Evolutionary conservation across 2,329 filamentous ascomycete genomes (phyloP).

Genomic region (Microdochium paspali): DNA sequence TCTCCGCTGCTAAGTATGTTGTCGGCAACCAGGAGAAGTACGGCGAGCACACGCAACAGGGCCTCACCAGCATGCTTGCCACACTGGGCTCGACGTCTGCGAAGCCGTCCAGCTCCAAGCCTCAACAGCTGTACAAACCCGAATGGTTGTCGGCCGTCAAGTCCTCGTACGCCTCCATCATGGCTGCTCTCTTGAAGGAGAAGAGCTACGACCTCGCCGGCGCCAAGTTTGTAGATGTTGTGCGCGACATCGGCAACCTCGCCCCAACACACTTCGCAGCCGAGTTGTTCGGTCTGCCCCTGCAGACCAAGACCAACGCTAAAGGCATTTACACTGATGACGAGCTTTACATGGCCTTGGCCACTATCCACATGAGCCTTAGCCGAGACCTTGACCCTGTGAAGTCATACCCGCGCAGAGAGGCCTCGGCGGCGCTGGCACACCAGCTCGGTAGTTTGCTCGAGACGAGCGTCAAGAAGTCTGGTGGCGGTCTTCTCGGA

Average conservation of each 20-base stretch:
- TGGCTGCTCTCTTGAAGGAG: slow-evolving; percentile 48
- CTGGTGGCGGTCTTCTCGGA: slow-evolving; percentile 46
- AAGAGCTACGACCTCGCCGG: slow-evolving; percentile 55
- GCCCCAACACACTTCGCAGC: slow-evolving; percentile 56
- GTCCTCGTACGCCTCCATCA: slow-evolving; percentile 56
- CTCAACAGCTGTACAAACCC: slow-evolving; percentile 48
- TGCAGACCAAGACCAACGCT: slow-evolving; percentile 53
- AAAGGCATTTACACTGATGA: slow-evolving; percentile 47
- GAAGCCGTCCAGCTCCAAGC: slow-evolving; percentile 36
- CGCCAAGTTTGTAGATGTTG: slow-evolving; percentile 59
- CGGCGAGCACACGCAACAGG: slow-evolving; percentile 55
- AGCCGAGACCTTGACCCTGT: slow-evolving; percentile 58
- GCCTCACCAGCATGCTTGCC: slow-evolving; percentile 54
- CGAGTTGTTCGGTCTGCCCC: slow-evolving; percentile 53
- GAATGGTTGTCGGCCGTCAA: slow-evolving; percentile 55
- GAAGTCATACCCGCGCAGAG: slow-evolving; percentile 55
- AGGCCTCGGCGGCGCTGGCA: slow-evolving; percentile 46
- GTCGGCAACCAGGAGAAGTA: slow-evolving; percentile 53
- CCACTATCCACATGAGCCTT: slow-evolving; percentile 55
- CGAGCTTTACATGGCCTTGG: slow-evolving; percentile 52
- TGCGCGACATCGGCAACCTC: slow-evolving; percentile 61
- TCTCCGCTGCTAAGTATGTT: slow-evolving; percentile 51
- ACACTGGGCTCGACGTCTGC: slow-evolving; percentile 26
- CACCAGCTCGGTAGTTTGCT: slow-evolving; percentile 51
- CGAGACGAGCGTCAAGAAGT: slow-evolving; percentile 59